Evolutionary conservation across 2,329 filamentous ascomycete species (phyloP), one percentile per base, ranked within the genome.

Genomic region (Hymenoscyphus salicellus): DNA sequence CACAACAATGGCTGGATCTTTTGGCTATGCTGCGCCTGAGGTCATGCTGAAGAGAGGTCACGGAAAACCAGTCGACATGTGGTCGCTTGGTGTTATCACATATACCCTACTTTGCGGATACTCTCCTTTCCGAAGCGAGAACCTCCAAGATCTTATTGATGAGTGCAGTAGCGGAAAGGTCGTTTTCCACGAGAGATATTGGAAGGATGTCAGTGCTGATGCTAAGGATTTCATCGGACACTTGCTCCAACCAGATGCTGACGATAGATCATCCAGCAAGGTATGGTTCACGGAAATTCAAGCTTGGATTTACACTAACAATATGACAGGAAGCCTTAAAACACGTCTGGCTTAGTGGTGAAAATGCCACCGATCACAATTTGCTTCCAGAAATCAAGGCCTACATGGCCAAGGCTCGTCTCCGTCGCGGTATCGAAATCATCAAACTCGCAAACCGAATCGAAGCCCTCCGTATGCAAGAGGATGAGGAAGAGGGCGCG

Each of bases 1-100:
- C 68, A 98, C 93, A 71, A 98, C 93, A 60, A 99, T 99, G 95
- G 95, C 95, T 55, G 95, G 95, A 55, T 98, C 95, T 0, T 98
- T 99, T 75, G 95, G 95, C 62, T 99, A 99, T 75, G 95, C 95
- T 23, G 95, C 95, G 1, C 95, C 95, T 8, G 95, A 99, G 78
- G 93, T 99, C 65, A 99, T 99, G 95, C 84, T 97, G 69, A 97
- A 97, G 83, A 89, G 92, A 75, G 95, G 95, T 23, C 96, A 99
- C 77, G 95, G 95, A 76, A 99, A 98, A 79, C 92, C 95, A 4
- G 95, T 98, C 38, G 95, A 99, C 76, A 97, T 99, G 92, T 99
- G 95, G 95, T 98, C 95, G 2, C 85, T 99, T 79, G 95, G 95
- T 68, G 95, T 99, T 74, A 99, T 99, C 74, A 98, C 95, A 52